Conservation (phyloP, 1,284 basidiomycete species). For the Xerocomus tenax region DNA sequence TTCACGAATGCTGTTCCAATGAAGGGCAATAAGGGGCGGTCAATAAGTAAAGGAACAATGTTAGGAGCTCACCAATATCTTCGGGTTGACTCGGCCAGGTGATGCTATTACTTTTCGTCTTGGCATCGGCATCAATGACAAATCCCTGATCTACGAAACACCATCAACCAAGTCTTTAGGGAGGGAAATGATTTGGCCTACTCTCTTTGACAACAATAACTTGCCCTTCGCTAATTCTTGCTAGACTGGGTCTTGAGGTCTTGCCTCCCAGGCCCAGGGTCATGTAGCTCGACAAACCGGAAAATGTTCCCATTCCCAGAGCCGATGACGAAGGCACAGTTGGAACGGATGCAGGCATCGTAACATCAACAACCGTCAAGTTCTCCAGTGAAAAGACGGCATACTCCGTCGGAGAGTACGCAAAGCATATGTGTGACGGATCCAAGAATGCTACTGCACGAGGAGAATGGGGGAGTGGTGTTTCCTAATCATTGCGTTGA, state of each 20-base stretch:
- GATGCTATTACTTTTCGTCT: constrained; percentile 51
- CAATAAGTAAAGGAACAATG: neutral
- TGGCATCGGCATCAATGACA: constrained; percentile 65
- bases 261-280: constrained; percentile 71
- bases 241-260: constrained; percentile 57
- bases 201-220: constrained; percentile 75
- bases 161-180: neutral
- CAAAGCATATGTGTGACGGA: constrained; percentile 59
- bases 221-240: constrained; percentile 58
- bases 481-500: constrained; percentile 48
- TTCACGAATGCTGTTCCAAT: constrained; percentile 56
- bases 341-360: constrained; percentile 36
- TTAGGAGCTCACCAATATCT: constrained; percentile 52
- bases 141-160: constrained; percentile 57
- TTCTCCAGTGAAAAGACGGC: constrained; percentile 63
- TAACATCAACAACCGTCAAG: constrained; percentile 52
- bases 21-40: neutral
- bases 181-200: constrained; percentile 35
- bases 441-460: constrained; percentile 65
- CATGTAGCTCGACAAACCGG: constrained; percentile 80
- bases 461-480: constrained; percentile 76
- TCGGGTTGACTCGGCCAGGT: constrained; percentile 79
- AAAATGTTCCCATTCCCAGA: constrained; percentile 55
- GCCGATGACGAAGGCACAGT: constrained; percentile 40
- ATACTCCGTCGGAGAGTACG: constrained; percentile 68